Evolutionary conservation across 768 basidiomycete genomes (phyloP).

Genomic region (Russula lepida): DNA sequence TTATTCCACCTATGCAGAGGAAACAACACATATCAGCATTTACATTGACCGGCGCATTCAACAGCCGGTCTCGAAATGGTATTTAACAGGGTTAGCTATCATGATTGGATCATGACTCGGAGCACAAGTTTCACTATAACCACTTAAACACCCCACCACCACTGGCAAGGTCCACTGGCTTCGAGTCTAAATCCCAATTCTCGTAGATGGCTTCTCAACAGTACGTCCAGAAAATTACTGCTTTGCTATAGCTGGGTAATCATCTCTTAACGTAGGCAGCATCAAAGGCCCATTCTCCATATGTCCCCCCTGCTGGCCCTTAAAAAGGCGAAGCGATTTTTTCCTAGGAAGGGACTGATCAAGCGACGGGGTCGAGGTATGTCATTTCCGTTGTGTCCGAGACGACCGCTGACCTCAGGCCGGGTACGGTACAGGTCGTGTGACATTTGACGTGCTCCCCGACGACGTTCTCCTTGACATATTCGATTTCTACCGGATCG

Average conservation of each 20-base stretch:
- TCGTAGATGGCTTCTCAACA: not conserved
- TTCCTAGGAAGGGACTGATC: not conserved
- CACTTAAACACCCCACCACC: not conserved
- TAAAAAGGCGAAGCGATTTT: not conserved
- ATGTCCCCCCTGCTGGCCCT: not conserved
- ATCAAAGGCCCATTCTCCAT: not conserved
- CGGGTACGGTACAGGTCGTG: not conserved
- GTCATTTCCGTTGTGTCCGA: not conserved
- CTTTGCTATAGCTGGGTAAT: too few species aligned
- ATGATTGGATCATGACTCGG: not conserved
- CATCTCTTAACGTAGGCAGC: not conserved
- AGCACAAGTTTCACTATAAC: not conserved
- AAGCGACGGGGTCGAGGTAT: not conserved
- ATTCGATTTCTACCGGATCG: constrained; percentile 2
- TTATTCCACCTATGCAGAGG: too few species aligned
- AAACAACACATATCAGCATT: too few species aligned
- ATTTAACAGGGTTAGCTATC: not conserved
- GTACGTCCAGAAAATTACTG: not conserved
- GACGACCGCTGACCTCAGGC: not conserved
- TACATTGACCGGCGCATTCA: too few species aligned
- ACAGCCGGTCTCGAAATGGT: too few species aligned
- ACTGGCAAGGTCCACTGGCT: not conserved
- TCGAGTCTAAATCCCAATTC: not conserved
- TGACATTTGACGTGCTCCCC: not conserved
- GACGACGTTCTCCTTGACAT: constrained; percentile 9